Evolutionary conservation across 768 basidiomycete species (phyloP).

Genomic region (Trametes cingulata): DNA sequence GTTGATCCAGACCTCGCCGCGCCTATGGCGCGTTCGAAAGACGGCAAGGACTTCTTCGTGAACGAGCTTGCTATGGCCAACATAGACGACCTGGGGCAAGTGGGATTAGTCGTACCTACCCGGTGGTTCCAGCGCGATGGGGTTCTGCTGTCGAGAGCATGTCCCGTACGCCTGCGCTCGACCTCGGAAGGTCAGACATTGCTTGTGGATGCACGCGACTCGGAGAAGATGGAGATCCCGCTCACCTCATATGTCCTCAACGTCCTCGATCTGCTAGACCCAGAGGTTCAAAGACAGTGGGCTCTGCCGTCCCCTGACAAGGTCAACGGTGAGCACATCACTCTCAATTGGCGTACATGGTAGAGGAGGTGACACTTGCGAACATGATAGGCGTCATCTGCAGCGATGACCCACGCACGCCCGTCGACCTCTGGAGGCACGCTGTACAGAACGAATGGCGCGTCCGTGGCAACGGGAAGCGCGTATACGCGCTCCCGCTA

Average conservation of each 20-base stretch:
- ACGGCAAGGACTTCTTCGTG: constrained; percentile 20
- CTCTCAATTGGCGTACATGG: too few relatives aligned
- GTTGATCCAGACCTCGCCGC: not conserved
- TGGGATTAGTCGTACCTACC: not conserved
- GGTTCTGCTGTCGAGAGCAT: not conserved
- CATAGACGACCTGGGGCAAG: not conserved
- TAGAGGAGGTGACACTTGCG: too few relatives aligned
- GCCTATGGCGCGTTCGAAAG: constrained; percentile 14
- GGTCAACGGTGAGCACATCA: not conserved
- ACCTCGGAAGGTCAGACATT: not conserved
- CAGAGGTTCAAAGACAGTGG: not conserved
- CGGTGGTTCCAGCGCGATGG: not conserved
- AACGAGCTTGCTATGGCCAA: constrained; percentile 19
- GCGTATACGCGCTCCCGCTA: constrained; percentile 13
- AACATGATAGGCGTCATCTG: not conserved
- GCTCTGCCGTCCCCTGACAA: not conserved
- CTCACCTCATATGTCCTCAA: not conserved
- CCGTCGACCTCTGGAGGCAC: not conserved
- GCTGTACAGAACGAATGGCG: not conserved
- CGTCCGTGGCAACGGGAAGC: not conserved
- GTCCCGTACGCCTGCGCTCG: not conserved
- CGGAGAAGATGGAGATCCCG: not conserved
- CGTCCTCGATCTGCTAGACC: not conserved
- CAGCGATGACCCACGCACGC: not conserved
- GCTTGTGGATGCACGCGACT: not conserved